A percentile compares a stretch with the other conserved stretches of the same genome.
Evolutionary conservation across 208 protist species (phyloP).

Genomic region (Leptomonas seymouri): DNA sequence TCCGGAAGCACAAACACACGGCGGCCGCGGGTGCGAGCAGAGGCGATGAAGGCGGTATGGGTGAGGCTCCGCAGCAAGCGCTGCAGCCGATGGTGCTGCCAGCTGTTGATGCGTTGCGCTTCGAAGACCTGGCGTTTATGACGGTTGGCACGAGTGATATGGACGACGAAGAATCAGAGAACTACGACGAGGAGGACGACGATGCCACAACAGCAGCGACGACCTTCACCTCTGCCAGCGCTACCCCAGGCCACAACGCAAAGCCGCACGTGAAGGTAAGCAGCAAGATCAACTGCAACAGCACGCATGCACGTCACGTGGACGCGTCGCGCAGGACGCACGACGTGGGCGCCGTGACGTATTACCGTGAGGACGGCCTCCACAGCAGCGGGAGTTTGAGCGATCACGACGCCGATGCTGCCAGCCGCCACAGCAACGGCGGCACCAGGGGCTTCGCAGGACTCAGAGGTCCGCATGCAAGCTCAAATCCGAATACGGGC

Average conservation of each 20-base stretch:
- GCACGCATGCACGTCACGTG: too few species aligned
- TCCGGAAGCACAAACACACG: neutral
- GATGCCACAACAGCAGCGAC: neutral
- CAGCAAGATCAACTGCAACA: too few species aligned
- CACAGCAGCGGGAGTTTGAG: neutral
- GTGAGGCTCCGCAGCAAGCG: neutral
- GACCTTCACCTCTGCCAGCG: neutral
- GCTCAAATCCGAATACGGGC: too few species aligned
- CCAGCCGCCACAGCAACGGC: slow-evolving; percentile 1
- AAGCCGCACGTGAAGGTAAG: neutral
- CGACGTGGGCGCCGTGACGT: too few species aligned
- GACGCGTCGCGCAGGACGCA: too few species aligned
- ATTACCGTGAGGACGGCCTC: neutral
- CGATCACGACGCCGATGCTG: neutral
- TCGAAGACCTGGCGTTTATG: slow-evolving; percentile 23
- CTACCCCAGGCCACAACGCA: neutral
- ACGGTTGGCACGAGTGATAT: neutral
- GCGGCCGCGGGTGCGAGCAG: neutral
- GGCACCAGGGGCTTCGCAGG: neutral
- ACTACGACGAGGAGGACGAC: neutral
- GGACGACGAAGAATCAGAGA: neutral
- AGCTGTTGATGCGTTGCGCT: neutral
- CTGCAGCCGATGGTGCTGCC: slow-evolving; percentile 16
- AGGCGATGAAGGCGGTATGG: neutral
- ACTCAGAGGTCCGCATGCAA: neutral